These are phyloP conservation scores for Entomortierella beljakovae DNA, from an alignment of 192 early-diverging fungal genomes.

Conservation along the genomic window DNA sequence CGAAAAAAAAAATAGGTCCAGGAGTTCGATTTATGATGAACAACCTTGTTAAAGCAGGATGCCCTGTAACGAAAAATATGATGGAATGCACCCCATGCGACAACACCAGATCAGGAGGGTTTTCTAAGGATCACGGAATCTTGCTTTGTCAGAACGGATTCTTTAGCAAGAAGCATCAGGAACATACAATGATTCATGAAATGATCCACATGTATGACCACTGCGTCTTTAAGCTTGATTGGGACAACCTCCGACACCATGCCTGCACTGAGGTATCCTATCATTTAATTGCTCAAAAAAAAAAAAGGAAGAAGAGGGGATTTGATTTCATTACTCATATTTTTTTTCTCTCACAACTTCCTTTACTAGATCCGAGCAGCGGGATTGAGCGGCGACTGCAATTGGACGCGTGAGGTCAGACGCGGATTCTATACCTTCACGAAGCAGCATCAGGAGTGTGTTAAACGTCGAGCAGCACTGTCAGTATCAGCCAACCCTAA, in stretches of 20 bases:
- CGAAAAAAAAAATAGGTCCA: constrained; percentile 77
- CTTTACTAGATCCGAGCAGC: constrained; percentile 76
- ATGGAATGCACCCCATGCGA: constrained; percentile 89
- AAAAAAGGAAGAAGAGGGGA: no score
- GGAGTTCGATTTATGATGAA: constrained; percentile 90
- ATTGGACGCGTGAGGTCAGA: constrained; percentile 73
- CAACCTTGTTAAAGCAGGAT: constrained; percentile 77
- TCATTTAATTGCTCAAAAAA: no score
- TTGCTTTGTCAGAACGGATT: constrained; percentile 91
- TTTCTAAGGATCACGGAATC: constrained; percentile 81
- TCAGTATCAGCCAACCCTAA: constrained; percentile 80
- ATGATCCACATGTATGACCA: constrained; percentile 89
- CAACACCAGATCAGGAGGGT: constrained; percentile 87
- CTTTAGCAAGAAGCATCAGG: constrained; percentile 81
- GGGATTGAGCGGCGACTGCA: constrained; percentile 83
- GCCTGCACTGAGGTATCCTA: constrained; percentile 77
- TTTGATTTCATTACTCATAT: no score
- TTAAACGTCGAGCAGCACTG: constrained; percentile 87
- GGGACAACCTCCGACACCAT: constrained; percentile 80
- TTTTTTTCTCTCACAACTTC: no score
- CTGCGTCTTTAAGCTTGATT: constrained; percentile 77
- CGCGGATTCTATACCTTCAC: constrained; percentile 75
- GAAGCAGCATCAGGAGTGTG: constrained; percentile 89
- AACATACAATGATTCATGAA: constrained; percentile 95
- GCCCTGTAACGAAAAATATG: constrained; percentile 64